A percentile compares a stretch with the other conserved stretches of the same genome.
phyloP scores from a whole-genome alignment of 352 stramenopile species.

The Phytophthora fragariaefolia region DNA sequence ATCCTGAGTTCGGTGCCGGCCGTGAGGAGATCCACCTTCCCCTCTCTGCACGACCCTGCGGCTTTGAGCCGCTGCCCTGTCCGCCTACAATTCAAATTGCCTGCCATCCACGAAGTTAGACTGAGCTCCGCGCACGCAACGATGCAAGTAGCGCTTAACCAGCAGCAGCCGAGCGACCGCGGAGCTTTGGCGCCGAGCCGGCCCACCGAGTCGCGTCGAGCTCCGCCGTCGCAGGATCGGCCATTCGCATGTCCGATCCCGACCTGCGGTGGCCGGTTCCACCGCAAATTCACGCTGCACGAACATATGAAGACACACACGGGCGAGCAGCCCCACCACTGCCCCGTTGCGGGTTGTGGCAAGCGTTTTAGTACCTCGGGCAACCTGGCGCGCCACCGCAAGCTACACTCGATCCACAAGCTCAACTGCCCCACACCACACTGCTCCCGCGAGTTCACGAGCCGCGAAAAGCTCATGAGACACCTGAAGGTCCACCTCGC shows the following conservation, averaged over 20 bases:
- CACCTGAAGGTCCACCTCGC: conserved; percentile 62
- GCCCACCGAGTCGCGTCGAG: conserved; percentile 23
- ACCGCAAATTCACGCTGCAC: conserved; percentile 75
- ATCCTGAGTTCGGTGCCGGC: conserved; percentile 37
- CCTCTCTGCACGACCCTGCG: conserved; percentile 28
- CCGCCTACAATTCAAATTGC: conserved; percentile 42
- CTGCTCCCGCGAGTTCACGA: conserved; percentile 60
- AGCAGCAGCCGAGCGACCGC: conserved; percentile 24
- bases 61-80: conserved; percentile 34
- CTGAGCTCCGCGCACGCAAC: conserved; percentile 3
- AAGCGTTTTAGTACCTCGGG: conserved; percentile 79
- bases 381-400: conserved; percentile 74
- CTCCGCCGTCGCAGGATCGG: conserved; percentile 42
- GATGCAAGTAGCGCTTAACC: conserved; percentile 35
- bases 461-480: conserved; percentile 54
- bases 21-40: conserved; percentile 38
- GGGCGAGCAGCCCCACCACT: conserved; percentile 72
- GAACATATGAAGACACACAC: conserved; percentile 86
- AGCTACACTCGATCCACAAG: conserved; percentile 61
- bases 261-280: conserved; percentile 60
- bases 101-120: conserved; percentile 33
- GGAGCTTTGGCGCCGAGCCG: conserved; percentile 14
- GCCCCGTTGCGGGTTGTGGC: conserved; percentile 54
- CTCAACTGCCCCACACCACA: conserved; percentile 50
- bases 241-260: conserved; percentile 58